phyloP scores from a whole-genome alignment of 1,284 basidiomycete species.

The Gomphus bonarii region DNA sequence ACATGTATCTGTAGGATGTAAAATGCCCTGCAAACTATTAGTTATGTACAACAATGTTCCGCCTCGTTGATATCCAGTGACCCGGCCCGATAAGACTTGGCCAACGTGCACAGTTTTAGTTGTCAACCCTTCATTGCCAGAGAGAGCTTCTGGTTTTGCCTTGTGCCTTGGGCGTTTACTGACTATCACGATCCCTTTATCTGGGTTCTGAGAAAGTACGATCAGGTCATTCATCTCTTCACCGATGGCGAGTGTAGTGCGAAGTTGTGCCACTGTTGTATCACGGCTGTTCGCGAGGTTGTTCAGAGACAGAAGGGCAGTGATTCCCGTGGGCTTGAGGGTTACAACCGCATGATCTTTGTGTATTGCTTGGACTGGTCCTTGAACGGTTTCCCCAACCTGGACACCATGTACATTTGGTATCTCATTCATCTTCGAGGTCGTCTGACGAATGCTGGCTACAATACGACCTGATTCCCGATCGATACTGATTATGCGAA shows the following conservation, averaged over 20 bases:
- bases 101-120: slow-evolving; percentile 45
- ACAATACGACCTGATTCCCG: slow-evolving; percentile 55
- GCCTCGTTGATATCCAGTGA: slow-evolving; percentile 55
- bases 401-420: slow-evolving; percentile 62
- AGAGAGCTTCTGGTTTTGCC: slow-evolving; percentile 33
- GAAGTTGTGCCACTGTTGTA: slow-evolving; percentile 61
- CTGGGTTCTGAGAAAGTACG: slow-evolving; percentile 84
- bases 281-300: slow-evolving; percentile 80
- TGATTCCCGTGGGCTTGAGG: slow-evolving; percentile 61
- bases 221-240: slow-evolving; percentile 72
- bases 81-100: slow-evolving; percentile 68
- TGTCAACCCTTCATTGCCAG: slow-evolving; percentile 35
- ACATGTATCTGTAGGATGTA: slow-evolving; percentile 72
- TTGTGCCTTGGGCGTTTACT: slow-evolving; percentile 57
- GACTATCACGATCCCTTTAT: slow-evolving; percentile 83
- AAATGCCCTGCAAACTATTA: slow-evolving; percentile 55
- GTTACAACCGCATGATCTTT: slow-evolving; percentile 74
- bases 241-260: slow-evolving; percentile 55
- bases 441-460: slow-evolving; percentile 83
- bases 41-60: slow-evolving; percentile 73
- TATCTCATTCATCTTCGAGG: slow-evolving; percentile 25
- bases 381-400: slow-evolving; percentile 68
- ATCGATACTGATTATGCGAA: slow-evolving; percentile 74
- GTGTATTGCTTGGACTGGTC: slow-evolving; percentile 68
- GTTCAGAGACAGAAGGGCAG: slow-evolving; percentile 77